Conservation (phyloP, 352 stramenopile species). For the Phytophthora ramorum region DNA sequence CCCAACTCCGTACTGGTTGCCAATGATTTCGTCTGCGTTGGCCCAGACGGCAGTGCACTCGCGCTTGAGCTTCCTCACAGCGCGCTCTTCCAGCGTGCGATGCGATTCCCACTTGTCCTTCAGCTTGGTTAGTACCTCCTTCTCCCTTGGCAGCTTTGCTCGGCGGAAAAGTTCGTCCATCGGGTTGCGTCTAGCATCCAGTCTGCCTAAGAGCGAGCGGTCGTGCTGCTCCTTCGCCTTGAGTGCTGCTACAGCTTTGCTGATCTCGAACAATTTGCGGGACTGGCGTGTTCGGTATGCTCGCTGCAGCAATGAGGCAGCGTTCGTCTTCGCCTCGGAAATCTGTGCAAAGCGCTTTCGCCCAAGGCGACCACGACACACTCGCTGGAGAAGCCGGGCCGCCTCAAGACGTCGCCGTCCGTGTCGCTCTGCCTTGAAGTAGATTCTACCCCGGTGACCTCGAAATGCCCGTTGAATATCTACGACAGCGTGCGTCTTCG, state of each 20-base stretch:
- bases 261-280: slow-evolving; percentile 64
- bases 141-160: slow-evolving; percentile 57
- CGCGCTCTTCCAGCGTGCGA: slow-evolving; percentile 49
- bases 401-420: slow-evolving; percentile 37
- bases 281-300: slow-evolving; percentile 53
- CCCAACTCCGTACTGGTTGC: slow-evolving; percentile 47
- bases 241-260: slow-evolving; percentile 52
- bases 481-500: slow-evolving; percentile 39
- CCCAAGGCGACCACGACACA: slow-evolving; percentile 37
- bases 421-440: slow-evolving; percentile 37
- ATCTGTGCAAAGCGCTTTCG: slow-evolving; percentile 34
- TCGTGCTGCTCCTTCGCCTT: slow-evolving; percentile 69
- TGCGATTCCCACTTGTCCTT: slow-evolving; percentile 62
- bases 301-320: slow-evolving; percentile 53
- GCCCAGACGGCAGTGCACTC: slow-evolving; percentile 42
- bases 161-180: slow-evolving; percentile 72
- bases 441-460: slow-evolving; percentile 41
- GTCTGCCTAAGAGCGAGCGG: slow-evolving; percentile 51
- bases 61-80: slow-evolving; percentile 53
- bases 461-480: slow-evolving; percentile 60
- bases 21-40: slow-evolving; percentile 47
- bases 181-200: slow-evolving; percentile 64
- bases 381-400: slow-evolving; percentile 46
- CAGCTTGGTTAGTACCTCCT: slow-evolving; percentile 47
- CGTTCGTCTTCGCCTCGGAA: slow-evolving; percentile 40